Evolutionary conservation across 768 basidiomycete species (phyloP).

Genomic region (Boletus vermiculosoides): DNA sequence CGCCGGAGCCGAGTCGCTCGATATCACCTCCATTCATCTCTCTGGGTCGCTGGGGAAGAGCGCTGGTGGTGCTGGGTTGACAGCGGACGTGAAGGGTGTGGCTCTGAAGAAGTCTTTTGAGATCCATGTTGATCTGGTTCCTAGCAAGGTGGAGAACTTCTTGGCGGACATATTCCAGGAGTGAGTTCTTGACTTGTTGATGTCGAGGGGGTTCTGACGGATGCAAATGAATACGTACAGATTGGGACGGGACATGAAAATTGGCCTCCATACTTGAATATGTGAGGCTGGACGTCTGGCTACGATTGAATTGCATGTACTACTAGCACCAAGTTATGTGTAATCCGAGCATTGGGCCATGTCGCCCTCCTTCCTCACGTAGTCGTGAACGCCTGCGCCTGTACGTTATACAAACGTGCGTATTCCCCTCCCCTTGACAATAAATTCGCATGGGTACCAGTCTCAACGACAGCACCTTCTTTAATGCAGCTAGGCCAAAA

Average conservation of each 20-base stretch:
- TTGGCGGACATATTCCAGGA: neutral
- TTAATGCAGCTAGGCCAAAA: slow-evolving; percentile 31
- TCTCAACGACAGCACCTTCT: slow-evolving; percentile 32
- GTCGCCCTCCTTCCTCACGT: neutral
- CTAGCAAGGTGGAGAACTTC: neutral
- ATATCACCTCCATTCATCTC: slow-evolving; percentile 4
- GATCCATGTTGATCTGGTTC: neutral
- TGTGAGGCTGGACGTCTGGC: neutral
- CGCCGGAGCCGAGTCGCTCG: neutral
- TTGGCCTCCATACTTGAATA: neutral
- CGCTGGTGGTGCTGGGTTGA: neutral
- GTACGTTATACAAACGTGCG: slow-evolving; percentile 33
- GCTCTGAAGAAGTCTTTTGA: neutral
- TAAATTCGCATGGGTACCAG: slow-evolving; percentile 34
- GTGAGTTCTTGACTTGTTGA: neutral
- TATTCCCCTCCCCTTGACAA: slow-evolving; percentile 33
- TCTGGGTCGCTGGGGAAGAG: slow-evolving; percentile 6
- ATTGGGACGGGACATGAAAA: neutral
- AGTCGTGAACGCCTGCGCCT: slow-evolving; percentile 30
- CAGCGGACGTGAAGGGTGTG: neutral
- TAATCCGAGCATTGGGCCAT: neutral
- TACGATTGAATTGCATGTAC: neutral
- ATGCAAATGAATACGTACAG: neutral
- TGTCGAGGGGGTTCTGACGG: neutral
- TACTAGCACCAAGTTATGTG: neutral